Conservation (phyloP, 1,139 yeast species). For the Pichia sp. region DNA sequence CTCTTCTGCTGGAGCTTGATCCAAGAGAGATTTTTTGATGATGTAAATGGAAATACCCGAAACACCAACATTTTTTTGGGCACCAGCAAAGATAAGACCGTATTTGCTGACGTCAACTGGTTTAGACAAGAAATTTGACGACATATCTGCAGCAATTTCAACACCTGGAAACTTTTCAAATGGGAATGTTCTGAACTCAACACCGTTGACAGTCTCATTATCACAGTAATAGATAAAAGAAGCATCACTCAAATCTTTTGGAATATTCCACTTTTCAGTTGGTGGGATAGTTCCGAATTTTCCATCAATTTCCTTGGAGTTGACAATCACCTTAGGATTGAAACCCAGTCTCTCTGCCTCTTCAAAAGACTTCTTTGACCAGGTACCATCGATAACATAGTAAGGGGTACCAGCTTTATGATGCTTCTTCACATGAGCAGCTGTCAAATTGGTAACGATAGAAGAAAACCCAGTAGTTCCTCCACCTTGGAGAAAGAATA, state of each 20-base stretch:
- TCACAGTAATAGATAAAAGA: slow-evolving; percentile 90
- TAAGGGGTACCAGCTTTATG: slow-evolving; percentile 78
- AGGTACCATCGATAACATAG: slow-evolving; percentile 84
- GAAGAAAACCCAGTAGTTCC: slow-evolving; percentile 95
- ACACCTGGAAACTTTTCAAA: slow-evolving; percentile 59
- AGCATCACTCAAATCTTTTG: slow-evolving; percentile 43
- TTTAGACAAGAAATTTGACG: slow-evolving; percentile 85
- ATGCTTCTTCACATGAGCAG: slow-evolving; percentile 63
- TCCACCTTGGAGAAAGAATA: slow-evolving; percentile 94
- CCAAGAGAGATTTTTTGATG: slow-evolving; percentile 72
- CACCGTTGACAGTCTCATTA: slow-evolving; percentile 94
- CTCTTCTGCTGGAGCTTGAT: slow-evolving; percentile 61
- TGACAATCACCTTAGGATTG: slow-evolving; percentile 64
- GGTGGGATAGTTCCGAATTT: slow-evolving; percentile 69
- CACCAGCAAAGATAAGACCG: slow-evolving; percentile 93
- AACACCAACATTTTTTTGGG: slow-evolving; percentile 93
- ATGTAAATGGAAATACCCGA: slow-evolving; percentile 94
- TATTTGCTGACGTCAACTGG: slow-evolving; percentile 74
- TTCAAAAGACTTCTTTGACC: slow-evolving; percentile 85
- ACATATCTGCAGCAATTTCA: slow-evolving; percentile 89
- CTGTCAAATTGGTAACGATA: slow-evolving; percentile 75
- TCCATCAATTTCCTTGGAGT: slow-evolving; percentile 53
- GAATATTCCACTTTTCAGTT: slow-evolving; percentile 55
- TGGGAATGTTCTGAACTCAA: slow-evolving; percentile 64
- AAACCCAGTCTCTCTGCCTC: slow-evolving; percentile 85